Conservation (phyloP, 2,329 filamentous ascomycete genomes). For the Aspergillus novoparasiticus region DNA sequence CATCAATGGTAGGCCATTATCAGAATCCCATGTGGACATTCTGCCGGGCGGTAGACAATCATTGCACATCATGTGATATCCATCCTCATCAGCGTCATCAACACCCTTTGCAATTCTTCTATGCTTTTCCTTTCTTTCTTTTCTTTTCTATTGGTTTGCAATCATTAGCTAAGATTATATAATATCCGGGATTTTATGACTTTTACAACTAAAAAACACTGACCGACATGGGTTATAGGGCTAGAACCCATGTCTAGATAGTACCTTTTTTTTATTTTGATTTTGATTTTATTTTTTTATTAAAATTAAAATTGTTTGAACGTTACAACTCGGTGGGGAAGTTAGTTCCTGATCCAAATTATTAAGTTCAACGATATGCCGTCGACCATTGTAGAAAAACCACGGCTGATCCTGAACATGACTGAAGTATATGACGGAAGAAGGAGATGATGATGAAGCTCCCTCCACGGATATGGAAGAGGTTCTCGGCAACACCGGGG, state of each 20-base stretch:
- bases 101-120: not conserved
- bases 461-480: not conserved
- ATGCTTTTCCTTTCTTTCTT: not conserved
- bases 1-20: not conserved
- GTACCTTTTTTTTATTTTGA: no score
- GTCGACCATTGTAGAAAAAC: not conserved
- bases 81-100: not conserved
- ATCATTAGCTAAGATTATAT: not conserved
- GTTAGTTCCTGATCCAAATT: not conserved
- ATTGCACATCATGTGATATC: not conserved
- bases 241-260: no score
- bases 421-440: not conserved
- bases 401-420: not conserved
- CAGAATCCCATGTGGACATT: not conserved
- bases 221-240: no score
- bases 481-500: not conserved
- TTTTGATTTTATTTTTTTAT: not conserved
- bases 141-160: not conserved
- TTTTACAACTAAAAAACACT: no score
- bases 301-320: not conserved
- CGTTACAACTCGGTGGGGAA: not conserved
- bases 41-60: not conserved
- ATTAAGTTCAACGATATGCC: not conserved
- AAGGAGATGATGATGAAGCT: not conserved
- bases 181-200: not conserved